phyloP scores from a whole-genome alignment of 2,329 filamentous ascomycete genomes.

The Colletotrichum viniferum region DNA sequence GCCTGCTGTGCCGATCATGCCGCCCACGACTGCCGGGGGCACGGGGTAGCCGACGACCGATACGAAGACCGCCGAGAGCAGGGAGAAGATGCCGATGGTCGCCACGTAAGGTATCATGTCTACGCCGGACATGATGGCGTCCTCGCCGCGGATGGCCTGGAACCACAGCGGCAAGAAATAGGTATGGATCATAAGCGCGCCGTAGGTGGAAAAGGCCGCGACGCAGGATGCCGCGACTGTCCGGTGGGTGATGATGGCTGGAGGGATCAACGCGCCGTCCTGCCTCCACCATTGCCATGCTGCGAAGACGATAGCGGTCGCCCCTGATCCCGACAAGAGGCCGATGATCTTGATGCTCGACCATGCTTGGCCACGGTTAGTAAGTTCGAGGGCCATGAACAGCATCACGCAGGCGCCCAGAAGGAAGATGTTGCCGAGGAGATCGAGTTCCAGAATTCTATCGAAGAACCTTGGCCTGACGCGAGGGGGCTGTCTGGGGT shows the following conservation, averaged over 20 bases:
- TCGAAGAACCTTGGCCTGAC: slow-evolving; percentile 23
- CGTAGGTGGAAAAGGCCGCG: slow-evolving; percentile 45
- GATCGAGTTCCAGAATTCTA: slow-evolving; percentile 33
- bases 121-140: slow-evolving; percentile 32
- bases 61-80: slow-evolving; percentile 42
- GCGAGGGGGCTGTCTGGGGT: slow-evolving; percentile 30
- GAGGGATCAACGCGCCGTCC: slow-evolving; percentile 48
- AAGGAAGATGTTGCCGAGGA: slow-evolving; percentile 47
- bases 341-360: slow-evolving; percentile 46
- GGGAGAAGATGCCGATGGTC: slow-evolving; percentile 29
- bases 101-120: slow-evolving; percentile 29
- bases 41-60: slow-evolving; percentile 44
- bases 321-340: slow-evolving; percentile 29
- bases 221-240: slow-evolving; percentile 43
- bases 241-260: slow-evolving; percentile 45
- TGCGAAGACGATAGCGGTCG: slow-evolving; percentile 35
- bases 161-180: slow-evolving; percentile 52
- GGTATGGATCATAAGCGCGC: slow-evolving; percentile 44
- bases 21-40: slow-evolving; percentile 28
- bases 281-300: slow-evolving; percentile 48
- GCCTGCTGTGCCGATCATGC: slow-evolving; percentile 38
- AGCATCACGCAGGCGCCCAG: slow-evolving; percentile 48
- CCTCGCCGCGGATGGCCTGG: slow-evolving; percentile 35
- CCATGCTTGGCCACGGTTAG: slow-evolving; percentile 49
- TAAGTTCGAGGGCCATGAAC: slow-evolving; percentile 53